Evolutionary conservation across 768 basidiomycete species (phyloP), one percentile per base, ranked within the genome.

Genomic region (Crassisporium funariophilum): DNA sequence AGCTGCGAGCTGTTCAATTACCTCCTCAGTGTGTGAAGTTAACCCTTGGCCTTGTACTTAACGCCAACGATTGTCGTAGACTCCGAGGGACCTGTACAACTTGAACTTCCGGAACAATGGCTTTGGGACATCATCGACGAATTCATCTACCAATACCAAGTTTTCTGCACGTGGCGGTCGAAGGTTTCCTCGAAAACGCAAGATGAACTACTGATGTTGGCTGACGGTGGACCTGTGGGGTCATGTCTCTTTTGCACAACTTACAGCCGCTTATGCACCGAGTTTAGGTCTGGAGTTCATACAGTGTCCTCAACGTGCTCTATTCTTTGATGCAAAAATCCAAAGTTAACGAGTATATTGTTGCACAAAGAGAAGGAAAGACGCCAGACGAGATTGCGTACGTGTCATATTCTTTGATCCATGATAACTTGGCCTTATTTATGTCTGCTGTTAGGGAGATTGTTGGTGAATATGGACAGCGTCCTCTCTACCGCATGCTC

Each of bases 311-410:
- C 58, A 98, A 99, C 70, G 95, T 99, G 29, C 78, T 99, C 20
- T 99, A 99, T 74, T 98, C 94, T 15, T 79, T 99, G 57, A 95
- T 99, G 54, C 95, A 98, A 79, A 98, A 98, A 69, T 91, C 89
- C 4, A 86, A 85, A 66, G 90, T 94, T 68, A 93, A 95, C 67
- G 94, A 98, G 65, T 91, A 94, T 68, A 84, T 99, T 49, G 63
- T 74, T 49, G 95, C 95, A 5, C 80, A 85, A 47, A 82, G 89
- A 58, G 76, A 84, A 54, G 90, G 92, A 19, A 88, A 89, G 67
- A 76, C 81, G 7, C 72, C 80, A 0, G 92, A 94, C 48, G 91
- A 95, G 63, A 86, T 91, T 58, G 84, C 79, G 89, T 95, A 53
- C 52, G 87, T 23, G 22, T 36, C 19, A 37, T 15, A 31, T 37